Base-by-base conservation (phyloP, 805 yeast species). In the Suhomyces canberraensis region DNA sequence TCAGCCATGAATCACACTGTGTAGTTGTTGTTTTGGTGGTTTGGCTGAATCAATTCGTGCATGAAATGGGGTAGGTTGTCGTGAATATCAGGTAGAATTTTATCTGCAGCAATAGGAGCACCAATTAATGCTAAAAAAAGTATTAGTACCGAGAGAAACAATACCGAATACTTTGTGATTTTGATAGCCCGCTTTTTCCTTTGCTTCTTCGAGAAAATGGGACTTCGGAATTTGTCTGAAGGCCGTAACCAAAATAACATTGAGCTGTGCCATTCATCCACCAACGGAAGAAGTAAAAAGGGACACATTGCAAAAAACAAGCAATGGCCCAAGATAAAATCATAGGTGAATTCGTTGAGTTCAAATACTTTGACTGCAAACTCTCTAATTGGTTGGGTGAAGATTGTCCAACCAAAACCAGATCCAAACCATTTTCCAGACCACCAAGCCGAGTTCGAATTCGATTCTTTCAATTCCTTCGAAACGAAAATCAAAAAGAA, bases 1-100 rank as follows among this genome's bases (percentile, higher is more conserved):
- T n/a, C n/a, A n/a, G n/a, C n/a, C n/a, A n/a, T n/a, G n/a, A n/a
- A n/a, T n/a, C n/a, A n/a, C n/a, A n/a, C n/a, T n/a, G 22, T 20
- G 9, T 20, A 9, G 9, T 7, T 20, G 9, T 20, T 20, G 22
- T 7, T 9, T 9, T 7, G 22, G 22, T 20, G 22, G 25, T 62
- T 71, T 1, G 89, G 88, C 52, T 82, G 89, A 6, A 80, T 51
- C 26, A 79, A 47, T 3, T 42, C 46, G 11, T 6, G n/a, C 8
- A 27, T 7, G 22, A 20, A 20, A 7, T 20, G 7, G 8, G 22
- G 22, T 20, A 20, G 8, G 22, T 20, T 7, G 9, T 7, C 22
- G 7, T 7, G 7, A 20, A 20, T 20, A 3, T 31, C 38, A 4
- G 40, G 37, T 9, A 42, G 25, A 11, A 33, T 25, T 8, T 41